Evolutionary conservation across 768 basidiomycete genomes (phyloP), one percentile per base, ranked within the genome.

Genomic region (Auriscalpium vulgare): DNA sequence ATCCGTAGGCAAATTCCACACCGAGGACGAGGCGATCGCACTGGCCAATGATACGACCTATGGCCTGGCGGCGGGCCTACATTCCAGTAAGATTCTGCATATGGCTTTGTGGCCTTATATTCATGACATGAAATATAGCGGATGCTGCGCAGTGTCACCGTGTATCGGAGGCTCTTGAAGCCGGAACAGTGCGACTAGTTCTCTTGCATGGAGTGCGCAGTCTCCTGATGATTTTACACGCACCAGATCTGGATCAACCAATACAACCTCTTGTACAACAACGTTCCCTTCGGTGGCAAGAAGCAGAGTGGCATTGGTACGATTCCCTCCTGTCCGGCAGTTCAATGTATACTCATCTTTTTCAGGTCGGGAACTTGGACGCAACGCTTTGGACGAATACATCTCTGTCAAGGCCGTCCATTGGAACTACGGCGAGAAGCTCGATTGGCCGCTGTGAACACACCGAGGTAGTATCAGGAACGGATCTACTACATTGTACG

Each of bases 231-330:
- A 7, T 3, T 29, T 5, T 29, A 29, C 40, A 8, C 17, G 37
- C 45, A 50, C 50, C 55, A 89, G 86, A 87, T 92, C 44, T 97
- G 94, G 93, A 80, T 94, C 57, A 97, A 97, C 70, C 86, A 91
- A 65, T 95, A 93, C 72, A 88, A 87, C 65, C 44, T 88, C 11
- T 69, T 95, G 55, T 80, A 82, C 71, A 91, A 90, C 68, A 91
- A 95, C 57, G 86, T 93, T 47, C 95, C 95, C 1, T 97, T 97
- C 65, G 95, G 95, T 38, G 95, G 95, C 21, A 95, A 89, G 75
- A 95, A 95, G 72, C 87, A 91, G 68, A 90, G 88, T 45, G 93
- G 93, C 52, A 84, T 90, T 65, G 87, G 89, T 88, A 62, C 56
- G 79, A 71, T 19, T 55, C 21, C 43, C 47, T 23, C 21, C 56